These are phyloP conservation scores for Cyberlindnera galapagoensis DNA, from an alignment of 805 yeast species.

Conservation along the genomic window DNA sequence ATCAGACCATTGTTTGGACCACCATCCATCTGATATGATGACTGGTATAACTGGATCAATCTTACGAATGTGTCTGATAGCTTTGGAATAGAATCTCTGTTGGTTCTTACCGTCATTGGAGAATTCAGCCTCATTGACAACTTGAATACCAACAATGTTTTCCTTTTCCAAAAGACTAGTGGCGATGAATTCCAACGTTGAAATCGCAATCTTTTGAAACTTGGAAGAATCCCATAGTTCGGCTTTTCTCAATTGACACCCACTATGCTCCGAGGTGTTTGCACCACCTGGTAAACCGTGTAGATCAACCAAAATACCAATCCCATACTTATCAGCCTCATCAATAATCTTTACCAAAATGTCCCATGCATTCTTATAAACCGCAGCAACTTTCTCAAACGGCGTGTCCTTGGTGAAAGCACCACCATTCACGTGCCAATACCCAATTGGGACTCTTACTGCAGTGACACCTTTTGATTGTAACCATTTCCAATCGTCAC, in stretches of 20 bases:
- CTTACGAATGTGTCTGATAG: slow-evolving; percentile 51
- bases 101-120: slow-evolving; percentile 47
- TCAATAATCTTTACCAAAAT: slow-evolving; percentile 48
- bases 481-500: slow-evolving; percentile 79
- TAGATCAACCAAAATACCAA: slow-evolving; percentile 74
- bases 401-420: slow-evolving; percentile 51
- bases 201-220: slow-evolving; percentile 39
- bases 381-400: slow-evolving; percentile 45
- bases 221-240: slow-evolving; percentile 54
- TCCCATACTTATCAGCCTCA: slow-evolving; percentile 53
- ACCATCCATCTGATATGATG: slow-evolving; percentile 91
- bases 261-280: slow-evolving; percentile 79
- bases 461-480: slow-evolving; percentile 63
- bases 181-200: slow-evolving; percentile 54
- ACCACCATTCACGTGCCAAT: slow-evolving; percentile 78
- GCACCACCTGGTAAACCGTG: slow-evolving; percentile 95
- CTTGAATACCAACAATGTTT: slow-evolving; percentile 75
- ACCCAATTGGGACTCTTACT: slow-evolving; percentile 84
- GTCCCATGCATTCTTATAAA: slow-evolving; percentile 73
- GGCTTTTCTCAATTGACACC: slow-evolving; percentile 51
- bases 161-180: slow-evolving; percentile 48
- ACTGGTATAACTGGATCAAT: slow-evolving; percentile 58
- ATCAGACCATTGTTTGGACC: slow-evolving; percentile 70
- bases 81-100: slow-evolving; percentile 56
- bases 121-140: slow-evolving; percentile 79